These are phyloP conservation scores for Tolypocladium inflatum DNA, from an alignment of 2,329 filamentous ascomycete species.

Conservation along the genomic window DNA sequence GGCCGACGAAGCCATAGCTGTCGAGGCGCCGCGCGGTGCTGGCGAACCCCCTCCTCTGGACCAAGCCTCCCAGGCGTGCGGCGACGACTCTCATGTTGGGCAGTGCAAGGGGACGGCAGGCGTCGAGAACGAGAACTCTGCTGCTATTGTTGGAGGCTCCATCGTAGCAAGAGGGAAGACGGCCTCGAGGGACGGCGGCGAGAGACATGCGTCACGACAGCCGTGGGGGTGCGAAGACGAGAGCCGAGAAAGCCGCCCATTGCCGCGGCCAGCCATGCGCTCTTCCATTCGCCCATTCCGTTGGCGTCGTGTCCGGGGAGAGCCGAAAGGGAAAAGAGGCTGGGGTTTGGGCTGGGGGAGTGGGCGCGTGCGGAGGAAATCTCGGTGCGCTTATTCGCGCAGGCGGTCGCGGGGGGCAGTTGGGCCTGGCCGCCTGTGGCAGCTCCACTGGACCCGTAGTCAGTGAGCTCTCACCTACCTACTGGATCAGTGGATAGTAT, in stretches of 20 bases:
- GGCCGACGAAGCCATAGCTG: constrained; percentile 49
- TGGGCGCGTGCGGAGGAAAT: not conserved
- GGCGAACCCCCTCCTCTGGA: constrained; percentile 40
- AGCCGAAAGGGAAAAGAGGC: not conserved
- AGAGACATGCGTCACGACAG: constrained; percentile 1
- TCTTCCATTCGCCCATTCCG: not conserved
- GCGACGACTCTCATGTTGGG: constrained; percentile 10
- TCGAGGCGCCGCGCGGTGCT: constrained; percentile 36
- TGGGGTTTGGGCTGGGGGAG: not conserved
- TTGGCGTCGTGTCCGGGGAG: not conserved
- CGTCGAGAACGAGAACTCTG: not conserved
- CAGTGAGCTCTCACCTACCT: too few species aligned
- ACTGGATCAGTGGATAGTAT: too few species aligned
- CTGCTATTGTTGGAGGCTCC: not conserved
- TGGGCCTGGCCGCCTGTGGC: not conserved
- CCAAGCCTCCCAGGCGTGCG: constrained; percentile 16
- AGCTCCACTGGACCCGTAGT: not conserved
- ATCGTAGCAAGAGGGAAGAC: not conserved
- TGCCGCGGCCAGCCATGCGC: constrained; percentile 21
- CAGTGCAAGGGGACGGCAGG: not conserved
- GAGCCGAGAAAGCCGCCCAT: constrained; percentile 22
- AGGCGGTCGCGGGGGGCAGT: too few species aligned
- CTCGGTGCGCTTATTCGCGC: too few species aligned
- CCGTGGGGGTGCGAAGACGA: constrained; percentile 12
- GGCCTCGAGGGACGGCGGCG: too few species aligned